A percentile compares a stretch with the other conserved stretches of the same genome.
Evolutionary conservation across 768 basidiomycete genomes (phyloP).

Genomic region (Sarcomyxa edulis): DNA sequence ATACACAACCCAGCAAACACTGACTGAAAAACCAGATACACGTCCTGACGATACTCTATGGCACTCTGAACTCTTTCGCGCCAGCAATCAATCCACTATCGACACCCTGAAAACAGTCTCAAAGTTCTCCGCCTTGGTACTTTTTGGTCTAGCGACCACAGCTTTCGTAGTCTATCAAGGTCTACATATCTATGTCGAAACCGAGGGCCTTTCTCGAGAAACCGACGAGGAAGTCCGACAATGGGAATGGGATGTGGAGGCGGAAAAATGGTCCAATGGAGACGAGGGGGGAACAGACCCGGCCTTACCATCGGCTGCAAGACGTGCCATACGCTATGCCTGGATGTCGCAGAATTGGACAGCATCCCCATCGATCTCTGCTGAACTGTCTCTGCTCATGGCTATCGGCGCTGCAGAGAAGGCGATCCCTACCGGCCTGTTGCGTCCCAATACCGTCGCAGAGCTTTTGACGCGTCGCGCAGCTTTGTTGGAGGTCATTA

Average conservation of each 20-base stretch:
- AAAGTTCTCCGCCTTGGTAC: conserved; percentile 43
- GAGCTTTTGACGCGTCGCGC: conserved; percentile 56
- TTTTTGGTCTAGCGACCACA: conserved; percentile 38
- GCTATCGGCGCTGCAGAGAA: conserved; percentile 43
- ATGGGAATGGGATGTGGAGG: conserved; percentile 68
- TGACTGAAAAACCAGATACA: too few species aligned
- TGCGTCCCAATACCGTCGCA: conserved; percentile 45
- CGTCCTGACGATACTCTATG: too few species aligned
- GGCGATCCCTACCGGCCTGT: conserved; percentile 27
- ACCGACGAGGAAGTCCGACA: conserved; percentile 44
- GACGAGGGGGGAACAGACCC: conserved; percentile 65
- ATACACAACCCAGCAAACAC: too few species aligned
- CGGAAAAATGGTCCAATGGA: conserved; percentile 58
- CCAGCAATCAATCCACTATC: too few species aligned
- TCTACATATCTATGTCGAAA: conserved; percentile 62
- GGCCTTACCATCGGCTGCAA: conserved; percentile 52
- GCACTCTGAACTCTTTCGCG: too few species aligned
- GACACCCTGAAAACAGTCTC: conserved; percentile 39
- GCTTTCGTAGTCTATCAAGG: conserved; percentile 46
- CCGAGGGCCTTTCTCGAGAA: conserved; percentile 39
- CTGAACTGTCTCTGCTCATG: conserved; percentile 47
- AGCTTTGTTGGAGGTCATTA: conserved; percentile 55
- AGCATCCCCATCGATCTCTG: conserved; percentile 35
- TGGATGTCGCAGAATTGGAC: conserved; percentile 71
- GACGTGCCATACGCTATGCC: conserved; percentile 60